These are phyloP conservation scores for Trichophyton benhamiae DNA, from an alignment of 2,329 filamentous ascomycete genomes.

Conservation along the genomic window DNA sequence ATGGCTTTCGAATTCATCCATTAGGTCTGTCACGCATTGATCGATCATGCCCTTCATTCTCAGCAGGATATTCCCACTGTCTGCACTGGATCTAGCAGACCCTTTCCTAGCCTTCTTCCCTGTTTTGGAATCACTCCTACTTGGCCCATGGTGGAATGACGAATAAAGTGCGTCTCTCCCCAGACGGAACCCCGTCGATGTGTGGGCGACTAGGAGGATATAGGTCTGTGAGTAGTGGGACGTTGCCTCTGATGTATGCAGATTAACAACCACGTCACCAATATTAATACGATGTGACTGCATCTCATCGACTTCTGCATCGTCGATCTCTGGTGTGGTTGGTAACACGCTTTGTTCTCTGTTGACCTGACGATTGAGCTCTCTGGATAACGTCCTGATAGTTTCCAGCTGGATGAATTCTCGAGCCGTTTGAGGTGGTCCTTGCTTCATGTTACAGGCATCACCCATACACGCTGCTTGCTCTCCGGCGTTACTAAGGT, in stretches of 20 bases:
- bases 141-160: background rate
- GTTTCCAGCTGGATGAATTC: background rate
- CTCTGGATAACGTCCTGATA: background rate
- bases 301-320: background rate
- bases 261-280: constrained; percentile 6
- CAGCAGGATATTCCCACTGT: constrained; percentile 5
- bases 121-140: constrained; percentile 5
- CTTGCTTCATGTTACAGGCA: background rate
- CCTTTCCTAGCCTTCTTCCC: background rate
- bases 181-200: constrained; percentile 36
- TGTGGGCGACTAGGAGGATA: constrained; percentile 44
- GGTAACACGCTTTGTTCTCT: background rate
- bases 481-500: background rate
- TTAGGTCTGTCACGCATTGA: constrained; percentile 34
- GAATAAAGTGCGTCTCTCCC: constrained; percentile 42
- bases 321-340: background rate
- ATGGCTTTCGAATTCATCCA: constrained; percentile 29
- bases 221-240: constrained; percentile 38
- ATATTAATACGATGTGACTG: background rate
- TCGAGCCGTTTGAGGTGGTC: background rate
- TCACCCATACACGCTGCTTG: background rate
- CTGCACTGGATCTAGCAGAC: background rate
- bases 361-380: background rate
- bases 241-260: constrained; percentile 32
- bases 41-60: constrained; percentile 29